Percentiles rank a stretch among this genome's conserved stretches.
Conservation (phyloP, 2,329 filamentous ascomycete genomes). For the Ophiosphaerella narmari region DNA sequence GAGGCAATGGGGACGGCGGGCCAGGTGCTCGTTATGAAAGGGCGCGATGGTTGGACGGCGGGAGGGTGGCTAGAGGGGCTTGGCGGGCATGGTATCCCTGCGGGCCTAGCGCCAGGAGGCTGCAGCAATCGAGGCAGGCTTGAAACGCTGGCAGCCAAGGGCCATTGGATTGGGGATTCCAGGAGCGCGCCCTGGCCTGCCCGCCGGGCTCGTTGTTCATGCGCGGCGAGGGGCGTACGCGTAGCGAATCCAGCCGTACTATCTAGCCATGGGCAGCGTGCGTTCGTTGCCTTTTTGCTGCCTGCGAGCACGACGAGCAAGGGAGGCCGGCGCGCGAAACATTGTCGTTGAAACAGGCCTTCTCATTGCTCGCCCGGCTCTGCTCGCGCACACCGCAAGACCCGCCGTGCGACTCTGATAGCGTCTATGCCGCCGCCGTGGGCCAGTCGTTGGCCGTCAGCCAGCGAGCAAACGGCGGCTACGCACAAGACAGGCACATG, state of each 20-base stretch:
- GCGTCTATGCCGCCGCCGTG: constrained; percentile 25
- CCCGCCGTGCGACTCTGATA: constrained; percentile 23
- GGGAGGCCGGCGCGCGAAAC: constrained; percentile 13
- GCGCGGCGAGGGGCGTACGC: neutral
- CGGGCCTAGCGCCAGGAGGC: neutral
- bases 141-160: neutral
- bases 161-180: neutral
- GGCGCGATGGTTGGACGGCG: constrained; percentile 16
- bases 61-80: constrained; percentile 6
- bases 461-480: constrained; percentile 28
- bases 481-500: constrained; percentile 13
- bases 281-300: neutral
- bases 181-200: no score
- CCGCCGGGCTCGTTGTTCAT: neutral
- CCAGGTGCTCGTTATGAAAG: constrained; percentile 21
- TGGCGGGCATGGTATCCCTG: neutral
- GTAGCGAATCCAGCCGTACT: no score
- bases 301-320: constrained; percentile 6
- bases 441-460: constrained; percentile 27
- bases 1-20: constrained; percentile 58
- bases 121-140: neutral
- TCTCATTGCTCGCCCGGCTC: constrained; percentile 30
- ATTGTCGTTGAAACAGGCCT: constrained; percentile 8
- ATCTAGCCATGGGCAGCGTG: neutral
- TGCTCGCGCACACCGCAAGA: constrained; percentile 31